Evolutionary conservation across 768 basidiomycete genomes (phyloP), one percentile per base, ranked within the genome.

Genomic region (Crassisporium funariophilum): DNA sequence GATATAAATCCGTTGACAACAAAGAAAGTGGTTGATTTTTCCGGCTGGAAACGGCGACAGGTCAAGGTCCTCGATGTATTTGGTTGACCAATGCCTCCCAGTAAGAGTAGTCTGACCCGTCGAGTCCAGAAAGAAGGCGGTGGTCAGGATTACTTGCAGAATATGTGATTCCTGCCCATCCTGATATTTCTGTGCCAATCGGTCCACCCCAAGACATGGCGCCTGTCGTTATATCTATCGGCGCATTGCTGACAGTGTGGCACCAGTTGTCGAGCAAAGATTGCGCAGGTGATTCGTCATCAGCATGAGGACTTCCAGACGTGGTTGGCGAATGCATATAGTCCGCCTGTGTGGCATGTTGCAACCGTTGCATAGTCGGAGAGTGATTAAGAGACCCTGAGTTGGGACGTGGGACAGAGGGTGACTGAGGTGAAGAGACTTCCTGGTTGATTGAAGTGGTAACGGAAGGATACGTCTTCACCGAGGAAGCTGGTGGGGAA

Each of bases 211-310:
- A 87, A 6, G 82, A 76, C 51, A 82, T 71, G 40, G 71, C 73
- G 21, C 74, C 73, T 16, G 71, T 69, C 2, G 74, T 62, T 16
- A 74, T 69, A 54, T 86, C 83, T 2, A 81, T 55, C 2, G 78
- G 75, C 9, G 82, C 77, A 47, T 83, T 86, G 58, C 81, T 86
- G 53, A 90, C 79, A n/a, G 84, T 82, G 51, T 84, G 85, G 59
- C 82, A 87, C 90, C 91, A 92, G 51, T 91, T 86, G 62, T 93
- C 89, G 37, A 93, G 70, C 45, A 93, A 63, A 9, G 79, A 79
- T 59, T 93, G 90, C 3, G 89, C 88, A 5, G 84, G 73, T 19
- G 78, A 82, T 59, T 90, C 84, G 8, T 87, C 89, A 37, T 91
- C 90, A 35, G 77, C 83, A 47, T 70, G 75, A 1, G 86, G 88